These are phyloP conservation scores for Neolentinus lepideus DNA, from an alignment of 1,284 basidiomycete genomes.

Conservation along the genomic window DNA sequence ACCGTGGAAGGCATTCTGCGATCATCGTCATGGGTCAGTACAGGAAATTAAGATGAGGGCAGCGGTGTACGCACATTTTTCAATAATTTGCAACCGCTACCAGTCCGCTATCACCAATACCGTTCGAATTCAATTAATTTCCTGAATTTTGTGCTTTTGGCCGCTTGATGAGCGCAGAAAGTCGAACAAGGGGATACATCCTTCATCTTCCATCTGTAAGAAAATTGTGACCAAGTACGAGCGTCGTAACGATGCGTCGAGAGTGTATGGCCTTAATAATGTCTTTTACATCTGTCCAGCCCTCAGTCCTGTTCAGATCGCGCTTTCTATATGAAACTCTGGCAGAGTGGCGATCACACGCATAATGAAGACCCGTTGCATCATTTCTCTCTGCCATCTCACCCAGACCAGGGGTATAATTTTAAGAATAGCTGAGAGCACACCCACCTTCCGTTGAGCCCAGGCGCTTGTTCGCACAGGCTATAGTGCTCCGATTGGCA, in stretches of 20 bases:
- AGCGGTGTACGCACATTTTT: conserved; percentile 41
- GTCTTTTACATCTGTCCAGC: conserved; percentile 38
- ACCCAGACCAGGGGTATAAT: background rate
- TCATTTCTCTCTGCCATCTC: background rate
- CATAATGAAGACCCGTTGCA: background rate
- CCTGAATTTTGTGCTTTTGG: conserved; percentile 37
- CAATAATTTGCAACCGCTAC: conserved; percentile 41
- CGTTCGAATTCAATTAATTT: conserved; percentile 48
- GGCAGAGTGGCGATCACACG: background rate
- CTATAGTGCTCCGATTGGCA: background rate
- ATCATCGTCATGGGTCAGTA: background rate
- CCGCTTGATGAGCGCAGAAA: conserved; percentile 46
- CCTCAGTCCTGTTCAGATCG: background rate
- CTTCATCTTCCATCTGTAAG: conserved; percentile 56
- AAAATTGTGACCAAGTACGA: conserved; percentile 50
- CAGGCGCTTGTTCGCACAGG: background rate
- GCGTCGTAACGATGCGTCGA: conserved; percentile 36
- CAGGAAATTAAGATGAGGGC: conserved; percentile 2
- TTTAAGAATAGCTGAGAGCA: background rate
- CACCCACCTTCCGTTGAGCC: background rate
- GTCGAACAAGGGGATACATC: conserved; percentile 45
- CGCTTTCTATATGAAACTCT: background rate
- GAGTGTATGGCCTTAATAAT: conserved; percentile 38
- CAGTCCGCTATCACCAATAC: conserved; percentile 48
- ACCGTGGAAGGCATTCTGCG: background rate